Conservation (phyloP, 768 basidiomycete genomes). For the Ramaria sp. region DNA sequence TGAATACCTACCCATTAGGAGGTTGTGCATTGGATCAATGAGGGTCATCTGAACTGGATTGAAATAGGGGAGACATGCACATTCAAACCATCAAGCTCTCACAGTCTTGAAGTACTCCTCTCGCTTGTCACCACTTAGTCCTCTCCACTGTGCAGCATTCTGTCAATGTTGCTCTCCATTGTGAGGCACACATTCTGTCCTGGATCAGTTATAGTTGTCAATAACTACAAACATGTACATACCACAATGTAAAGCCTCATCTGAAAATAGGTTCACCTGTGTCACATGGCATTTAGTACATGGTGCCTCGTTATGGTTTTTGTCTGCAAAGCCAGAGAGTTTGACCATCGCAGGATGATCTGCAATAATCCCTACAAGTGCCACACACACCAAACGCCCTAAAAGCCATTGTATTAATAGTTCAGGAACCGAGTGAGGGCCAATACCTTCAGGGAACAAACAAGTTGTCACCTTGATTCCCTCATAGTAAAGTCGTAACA, state of each 20-base stretch:
- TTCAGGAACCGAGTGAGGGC: background rate
- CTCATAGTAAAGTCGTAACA: constrained; percentile 17
- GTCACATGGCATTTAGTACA: constrained; percentile 19
- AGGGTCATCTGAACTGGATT: constrained; percentile 18
- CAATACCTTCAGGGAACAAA: constrained; percentile 16
- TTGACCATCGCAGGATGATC: constrained; percentile 23
- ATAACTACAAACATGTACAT: no score
- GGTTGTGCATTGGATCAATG: constrained; percentile 25
- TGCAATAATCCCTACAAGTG: constrained; percentile 18
- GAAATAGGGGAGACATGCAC: constrained; percentile 22
- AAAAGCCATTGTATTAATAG: background rate
- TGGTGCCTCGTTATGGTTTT: constrained; percentile 16
- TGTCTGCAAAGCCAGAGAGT: constrained; percentile 18
- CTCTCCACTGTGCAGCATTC: background rate
- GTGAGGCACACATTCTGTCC: no score
- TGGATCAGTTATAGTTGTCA: no score
- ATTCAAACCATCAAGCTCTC: constrained; percentile 17
- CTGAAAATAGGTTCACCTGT: constrained; percentile 11
- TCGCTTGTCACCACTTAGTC: background rate
- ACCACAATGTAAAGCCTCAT: constrained; percentile 3
- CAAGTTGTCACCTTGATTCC: constrained; percentile 14
- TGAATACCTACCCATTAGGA: constrained; percentile 19
- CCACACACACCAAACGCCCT: constrained; percentile 17
- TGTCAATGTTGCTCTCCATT: no score
- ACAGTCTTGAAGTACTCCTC: constrained; percentile 3